Evolutionary conservation across 192 early-diverging fungal species (phyloP).

Genomic region (Hyaloraphidium curvatum): DNA sequence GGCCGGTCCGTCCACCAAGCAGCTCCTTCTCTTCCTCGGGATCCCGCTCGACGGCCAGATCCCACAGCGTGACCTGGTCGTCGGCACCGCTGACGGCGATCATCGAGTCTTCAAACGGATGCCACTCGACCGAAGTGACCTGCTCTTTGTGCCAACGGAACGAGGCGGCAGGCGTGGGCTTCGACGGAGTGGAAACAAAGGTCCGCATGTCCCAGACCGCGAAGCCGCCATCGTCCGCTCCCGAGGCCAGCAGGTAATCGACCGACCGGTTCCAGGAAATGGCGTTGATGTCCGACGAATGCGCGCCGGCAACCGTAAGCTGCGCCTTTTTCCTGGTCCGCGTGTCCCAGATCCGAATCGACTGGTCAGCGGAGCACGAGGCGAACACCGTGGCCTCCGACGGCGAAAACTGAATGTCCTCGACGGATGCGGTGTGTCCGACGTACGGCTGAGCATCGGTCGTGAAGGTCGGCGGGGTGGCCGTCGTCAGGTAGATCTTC

Average conservation of each 20-base stretch:
- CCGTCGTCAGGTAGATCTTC: slow-evolving; percentile 64
- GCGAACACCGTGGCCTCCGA: slow-evolving; percentile 80
- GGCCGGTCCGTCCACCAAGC: slow-evolving; percentile 12
- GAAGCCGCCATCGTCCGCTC: slow-evolving; percentile 81
- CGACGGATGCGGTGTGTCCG: slow-evolving; percentile 72
- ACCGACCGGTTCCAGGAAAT: slow-evolving; percentile 80
- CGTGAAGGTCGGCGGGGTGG: slow-evolving; percentile 22
- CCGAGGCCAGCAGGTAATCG: slow-evolving; percentile 76
- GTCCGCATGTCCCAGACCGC: slow-evolving; percentile 87
- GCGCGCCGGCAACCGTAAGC: slow-evolving; percentile 53
- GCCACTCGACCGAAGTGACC: slow-evolving; percentile 95
- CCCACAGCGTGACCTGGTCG: slow-evolving; percentile 93
- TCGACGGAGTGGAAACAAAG: slow-evolving; percentile 5
- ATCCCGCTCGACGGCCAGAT: slow-evolving; percentile 90
- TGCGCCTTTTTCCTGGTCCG: slow-evolving; percentile 54
- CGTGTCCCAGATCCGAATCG: slow-evolving; percentile 88
- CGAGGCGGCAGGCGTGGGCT: slow-evolving; percentile 57
- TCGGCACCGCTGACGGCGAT: slow-evolving; percentile 82
- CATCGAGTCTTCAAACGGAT: slow-evolving; percentile 76
- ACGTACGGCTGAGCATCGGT: slow-evolving; percentile 29
- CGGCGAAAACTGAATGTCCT: slow-evolving; percentile 97
- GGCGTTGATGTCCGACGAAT: slow-evolving; percentile 83
- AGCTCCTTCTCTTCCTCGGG: slow-evolving; percentile 49
- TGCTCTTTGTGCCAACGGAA: slow-evolving; percentile 88
- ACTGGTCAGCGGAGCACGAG: slow-evolving; percentile 72